phyloP scores from a whole-genome alignment of 768 basidiomycete species.

The Boletellus ananas region DNA sequence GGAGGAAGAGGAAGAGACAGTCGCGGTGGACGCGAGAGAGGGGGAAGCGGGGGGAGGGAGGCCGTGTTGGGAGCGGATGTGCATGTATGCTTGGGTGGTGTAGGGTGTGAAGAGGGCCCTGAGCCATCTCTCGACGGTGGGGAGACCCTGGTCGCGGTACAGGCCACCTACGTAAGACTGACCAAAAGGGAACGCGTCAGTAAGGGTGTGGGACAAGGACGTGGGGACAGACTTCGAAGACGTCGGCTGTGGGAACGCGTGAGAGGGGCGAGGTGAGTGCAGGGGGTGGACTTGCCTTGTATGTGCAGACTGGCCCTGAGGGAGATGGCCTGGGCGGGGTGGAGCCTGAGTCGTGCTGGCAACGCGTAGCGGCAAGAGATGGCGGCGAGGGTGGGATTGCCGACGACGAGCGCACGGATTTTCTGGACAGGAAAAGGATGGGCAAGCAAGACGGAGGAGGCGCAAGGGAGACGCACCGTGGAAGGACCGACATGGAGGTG shows the following conservation, averaged over 20 bases:
- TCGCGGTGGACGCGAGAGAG: slow-evolving; percentile 13
- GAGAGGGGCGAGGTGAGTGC: background rate
- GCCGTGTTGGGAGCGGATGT: slow-evolving; percentile 64
- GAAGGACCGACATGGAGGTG: slow-evolving; percentile 72
- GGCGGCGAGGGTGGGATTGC: slow-evolving; percentile 66
- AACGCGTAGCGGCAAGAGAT: slow-evolving; percentile 67
- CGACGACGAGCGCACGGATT: slow-evolving; percentile 72
- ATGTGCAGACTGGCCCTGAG: slow-evolving; percentile 65
- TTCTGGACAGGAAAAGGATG: slow-evolving; percentile 44
- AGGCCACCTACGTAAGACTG: slow-evolving; percentile 81
- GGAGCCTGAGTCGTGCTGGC: slow-evolving; percentile 57
- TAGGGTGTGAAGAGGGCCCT: slow-evolving; percentile 61
- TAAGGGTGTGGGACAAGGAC: background rate
- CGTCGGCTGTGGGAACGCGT: slow-evolving; percentile 50
- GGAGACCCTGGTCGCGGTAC: slow-evolving; percentile 65
- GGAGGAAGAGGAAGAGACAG: slow-evolving; percentile 16
- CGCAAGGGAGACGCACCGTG: slow-evolving; percentile 39
- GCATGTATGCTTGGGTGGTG: slow-evolving; percentile 53
- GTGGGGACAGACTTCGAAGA: slow-evolving; percentile 60
- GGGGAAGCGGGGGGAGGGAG: slow-evolving; percentile 44
- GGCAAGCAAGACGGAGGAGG: background rate
- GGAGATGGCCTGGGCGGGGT: slow-evolving; percentile 70
- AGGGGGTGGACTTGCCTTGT: slow-evolving; percentile 50
- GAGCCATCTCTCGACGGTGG: slow-evolving; percentile 56
- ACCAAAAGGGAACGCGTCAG: background rate